Base-by-base conservation (phyloP, 2,329 filamentous ascomycete genomes). In the Onygenales sp. region DNA sequence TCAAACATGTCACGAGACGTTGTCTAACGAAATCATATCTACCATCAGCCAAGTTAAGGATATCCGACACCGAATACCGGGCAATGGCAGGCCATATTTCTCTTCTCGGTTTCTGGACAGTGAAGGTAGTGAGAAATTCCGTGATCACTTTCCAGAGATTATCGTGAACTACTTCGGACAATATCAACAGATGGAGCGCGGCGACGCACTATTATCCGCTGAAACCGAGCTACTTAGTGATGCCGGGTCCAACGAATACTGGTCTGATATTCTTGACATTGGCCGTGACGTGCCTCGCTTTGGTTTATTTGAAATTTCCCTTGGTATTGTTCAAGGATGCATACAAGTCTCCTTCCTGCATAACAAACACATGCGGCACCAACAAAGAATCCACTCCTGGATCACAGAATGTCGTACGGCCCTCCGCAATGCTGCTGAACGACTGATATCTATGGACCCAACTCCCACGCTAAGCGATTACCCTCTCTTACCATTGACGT, bases 251-350 rank as follows among this genome's bases (percentile, higher is more conserved):
- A 69, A 72, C n/a, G 66, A 70, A 1, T 10, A 39, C 36, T n/a
- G 9, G 9, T 9, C 13, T 7, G 71, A 67, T 52, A 70, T 70
- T 21, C 69, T 72, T 4, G 74, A 77, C 54, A 72, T 75, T 45
- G 74, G 74, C 7, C 61, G 65, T 39, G 61, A 68, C 4, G 73
- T 74, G 8, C 73, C 72, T 10, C 70, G 74, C 3, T 75, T 77
- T 55, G 74, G 70, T 4, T 65, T 80, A 0, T 76, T 80, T 53
- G 77, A 80, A 56, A 76, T 79, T 37, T 76, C 75, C 0, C 76
- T 76, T 1, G 71, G 76, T 51, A 69, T 77, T 3, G 72, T 73
- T 11, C 68, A 72, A 49, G 75, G 73, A 0, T 64, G 63, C 11
- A 65, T 79, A 21, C 70, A 74, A 7, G 74, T 79, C 49, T 73